Evolutionary conservation across 2,329 filamentous ascomycete genomes (phyloP), one percentile per base, ranked within the genome.

Genomic region (Monilinia laxa): DNA sequence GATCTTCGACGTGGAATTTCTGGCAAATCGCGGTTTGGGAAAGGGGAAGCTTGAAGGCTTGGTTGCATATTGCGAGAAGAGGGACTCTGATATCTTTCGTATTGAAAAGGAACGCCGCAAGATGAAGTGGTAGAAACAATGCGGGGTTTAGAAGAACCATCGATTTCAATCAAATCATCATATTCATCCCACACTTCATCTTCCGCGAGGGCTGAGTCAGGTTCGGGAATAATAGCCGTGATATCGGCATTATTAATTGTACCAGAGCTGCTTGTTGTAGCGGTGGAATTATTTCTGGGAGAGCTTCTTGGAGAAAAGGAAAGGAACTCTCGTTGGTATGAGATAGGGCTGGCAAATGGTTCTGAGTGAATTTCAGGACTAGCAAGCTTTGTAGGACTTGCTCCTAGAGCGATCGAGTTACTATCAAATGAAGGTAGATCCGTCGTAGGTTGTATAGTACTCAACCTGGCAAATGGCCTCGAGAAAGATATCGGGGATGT

Each of bases 171-270:
- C 16, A 97, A 80, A 73, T 97, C 94, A 71, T 98, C 89, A 75
- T 96, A 97, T 78, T 98, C 94, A 68, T 93, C 89, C 94, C 94
- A 98, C 1, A 97, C 85, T 75, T 97, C 94, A 73, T 97, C 94
- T 71, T 96, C 91, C 78, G 96, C 94, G 62, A 89, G 83, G 0
- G 86, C 88, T 4, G 87, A 86, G 55, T 81, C 82, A 1, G 85
- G 81, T 3, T 81, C 79, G 0, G 90, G 90, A 28, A 90, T 81
- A 2, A 92, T 79, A 9, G 90, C 88, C 20, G 87, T 90, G 4
- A 88, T 86, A 7, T 84, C 84, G 16, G 83, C 82, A 70, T 84
- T 87, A 65, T 84, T 87, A 62, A 83, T 80, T 18, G 68, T 67
- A 0, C 85, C 87, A 23, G 82, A 85, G 7, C 79, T 80, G 49